Conservation (phyloP, 768 basidiomycete genomes). For the Fomitopsis serialis region DNA sequence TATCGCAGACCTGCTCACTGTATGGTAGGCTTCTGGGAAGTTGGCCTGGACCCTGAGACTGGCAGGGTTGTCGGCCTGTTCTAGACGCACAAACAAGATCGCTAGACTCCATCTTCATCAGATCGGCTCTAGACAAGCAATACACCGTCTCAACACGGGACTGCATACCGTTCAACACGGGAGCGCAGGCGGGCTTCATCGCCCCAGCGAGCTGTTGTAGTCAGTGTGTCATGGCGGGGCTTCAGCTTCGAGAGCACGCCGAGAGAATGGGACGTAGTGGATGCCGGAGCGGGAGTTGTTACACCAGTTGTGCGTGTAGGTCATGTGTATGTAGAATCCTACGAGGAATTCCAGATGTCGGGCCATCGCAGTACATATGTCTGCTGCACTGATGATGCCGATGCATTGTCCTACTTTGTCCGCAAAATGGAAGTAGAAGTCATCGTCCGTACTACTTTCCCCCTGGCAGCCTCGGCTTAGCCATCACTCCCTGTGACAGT, state of each 20-base stretch:
- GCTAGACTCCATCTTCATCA: conserved; percentile 24
- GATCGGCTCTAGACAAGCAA: conserved; percentile 22
- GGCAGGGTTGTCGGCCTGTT: conserved; percentile 86
- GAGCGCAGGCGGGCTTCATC: conserved; percentile 15
- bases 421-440: background rate
- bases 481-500: conserved; percentile 7
- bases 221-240: background rate
- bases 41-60: conserved; percentile 71
- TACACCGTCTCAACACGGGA: conserved; percentile 34
- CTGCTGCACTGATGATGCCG: too few species aligned
- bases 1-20: conserved; percentile 1
- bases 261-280: background rate
- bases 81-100: conserved; percentile 30
- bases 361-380: too few species aligned
- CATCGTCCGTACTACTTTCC: conserved; percentile 10
- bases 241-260: conserved; percentile 3
- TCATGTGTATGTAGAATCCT: too few species aligned
- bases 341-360: background rate
- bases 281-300: background rate
- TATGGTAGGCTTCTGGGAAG: conserved; percentile 81
- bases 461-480: conserved; percentile 32
- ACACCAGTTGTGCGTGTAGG: too few species aligned
- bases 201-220: conserved; percentile 8
- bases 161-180: conserved; percentile 37
- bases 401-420: background rate